Evolutionary conservation across 371 early-diverging fungal genomes (phyloP).

Genomic region (Funneliformis caledonium): DNA sequence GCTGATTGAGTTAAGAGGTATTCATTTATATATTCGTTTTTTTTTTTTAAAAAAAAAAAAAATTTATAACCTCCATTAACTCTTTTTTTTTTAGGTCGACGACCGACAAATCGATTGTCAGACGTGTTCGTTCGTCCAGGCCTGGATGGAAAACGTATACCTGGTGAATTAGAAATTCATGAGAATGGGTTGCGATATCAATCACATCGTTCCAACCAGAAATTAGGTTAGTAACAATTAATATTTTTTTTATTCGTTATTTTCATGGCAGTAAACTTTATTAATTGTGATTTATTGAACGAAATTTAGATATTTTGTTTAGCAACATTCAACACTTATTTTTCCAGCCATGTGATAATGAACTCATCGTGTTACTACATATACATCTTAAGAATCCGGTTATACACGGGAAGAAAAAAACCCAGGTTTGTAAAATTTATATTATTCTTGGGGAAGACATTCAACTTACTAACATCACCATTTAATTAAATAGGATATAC

Average conservation of each 20-base stretch:
- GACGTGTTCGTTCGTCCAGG: conserved; percentile 91
- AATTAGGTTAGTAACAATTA: conserved; percentile 62
- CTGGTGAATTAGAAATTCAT: conserved; percentile 95
- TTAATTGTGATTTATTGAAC: neutral
- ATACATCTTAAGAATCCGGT: conserved; percentile 96
- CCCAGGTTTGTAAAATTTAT: conserved; percentile 57
- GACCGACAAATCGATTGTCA: conserved; percentile 73
- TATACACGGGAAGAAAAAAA: conserved; percentile 98
- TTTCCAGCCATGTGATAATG: conserved; percentile 98
- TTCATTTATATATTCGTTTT: neutral
- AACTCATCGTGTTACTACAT: conserved; percentile 94
- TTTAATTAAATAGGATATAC: conserved; percentile 78
- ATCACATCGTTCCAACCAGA: conserved; percentile 81
- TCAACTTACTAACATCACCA: neutral
- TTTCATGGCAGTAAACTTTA: neutral
- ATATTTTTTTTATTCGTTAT: neutral
- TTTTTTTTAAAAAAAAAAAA: neutral
- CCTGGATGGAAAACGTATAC: conserved; percentile 83
- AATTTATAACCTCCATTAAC: conserved; percentile 20
- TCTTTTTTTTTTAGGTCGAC: conserved; percentile 49
- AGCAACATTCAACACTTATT: conserved; percentile 98
- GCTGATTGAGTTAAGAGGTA: conserved; percentile 77
- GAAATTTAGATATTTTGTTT: conserved; percentile 84
- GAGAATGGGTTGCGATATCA: conserved; percentile 92
- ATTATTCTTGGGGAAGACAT: too few species aligned